These are phyloP conservation scores for Candida mattraensis DNA, from an alignment of 805 yeast genomes.

Conservation along the genomic window DNA sequence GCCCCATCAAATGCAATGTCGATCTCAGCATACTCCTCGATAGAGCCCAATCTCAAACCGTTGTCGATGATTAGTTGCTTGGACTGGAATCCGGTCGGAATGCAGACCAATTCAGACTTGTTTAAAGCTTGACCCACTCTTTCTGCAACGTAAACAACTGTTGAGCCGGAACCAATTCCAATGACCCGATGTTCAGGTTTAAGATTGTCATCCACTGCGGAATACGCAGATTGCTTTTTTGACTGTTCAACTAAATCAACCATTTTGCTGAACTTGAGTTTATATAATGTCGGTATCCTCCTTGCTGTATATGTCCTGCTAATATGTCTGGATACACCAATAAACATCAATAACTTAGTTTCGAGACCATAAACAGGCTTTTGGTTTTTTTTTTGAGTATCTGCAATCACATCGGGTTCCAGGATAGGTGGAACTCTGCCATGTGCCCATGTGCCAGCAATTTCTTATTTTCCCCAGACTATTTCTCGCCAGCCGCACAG, in stretches of 20 bases:
- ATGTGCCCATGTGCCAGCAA: no score
- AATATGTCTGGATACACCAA: no score
- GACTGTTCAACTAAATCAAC: slow-evolving; percentile 64
- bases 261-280: slow-evolving; percentile 14
- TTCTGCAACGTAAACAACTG: slow-evolving; percentile 97
- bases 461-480: no score
- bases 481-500: no score
- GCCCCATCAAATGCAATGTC: slow-evolving; percentile 99
- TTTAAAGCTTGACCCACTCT: slow-evolving; percentile 70
- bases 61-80: slow-evolving; percentile 80
- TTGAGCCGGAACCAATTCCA: slow-evolving; percentile 96
- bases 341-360: no score
- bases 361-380: no score
- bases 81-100: slow-evolving; percentile 97
- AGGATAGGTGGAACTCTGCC: no score
- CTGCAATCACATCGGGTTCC: no score
- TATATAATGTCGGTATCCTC: neutral
- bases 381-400: no score
- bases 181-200: slow-evolving; percentile 67
- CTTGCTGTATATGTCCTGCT: no score
- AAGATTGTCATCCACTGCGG: slow-evolving; percentile 87
- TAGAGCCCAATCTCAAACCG: slow-evolving; percentile 72
- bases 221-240: slow-evolving; percentile 86
- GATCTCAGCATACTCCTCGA: slow-evolving; percentile 78
- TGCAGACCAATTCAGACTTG: slow-evolving; percentile 64